phyloP scores from a whole-genome alignment of 177 flowering plant species.

The Telopea speciosissima region DNA sequence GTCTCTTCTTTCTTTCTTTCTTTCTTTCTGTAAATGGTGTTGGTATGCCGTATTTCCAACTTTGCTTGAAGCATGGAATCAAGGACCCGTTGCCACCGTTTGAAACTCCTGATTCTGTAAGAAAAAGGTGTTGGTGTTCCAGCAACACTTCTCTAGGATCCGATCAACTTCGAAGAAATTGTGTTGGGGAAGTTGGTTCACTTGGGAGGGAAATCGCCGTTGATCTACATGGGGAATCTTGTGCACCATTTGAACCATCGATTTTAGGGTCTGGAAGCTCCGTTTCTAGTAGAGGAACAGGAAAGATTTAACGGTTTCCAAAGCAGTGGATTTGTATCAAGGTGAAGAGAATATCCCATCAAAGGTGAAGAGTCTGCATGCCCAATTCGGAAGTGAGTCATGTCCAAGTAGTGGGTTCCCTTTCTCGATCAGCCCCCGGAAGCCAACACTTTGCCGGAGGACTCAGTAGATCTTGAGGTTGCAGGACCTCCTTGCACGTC shows the following conservation, averaged over 20 bases:
- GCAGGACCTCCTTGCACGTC: conserved; percentile 13
- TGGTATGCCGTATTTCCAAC: conserved; percentile 38
- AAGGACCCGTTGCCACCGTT: conserved; percentile 78
- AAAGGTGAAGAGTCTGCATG: conserved; percentile 18
- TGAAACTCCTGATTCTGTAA: conserved; percentile 39
- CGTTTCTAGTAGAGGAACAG: conserved; percentile 5
- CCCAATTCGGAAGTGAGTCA: conserved; percentile 29
- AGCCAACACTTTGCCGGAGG: conserved; percentile 20
- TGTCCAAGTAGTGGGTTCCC: conserved; percentile 17
- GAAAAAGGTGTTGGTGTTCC: conserved; percentile 20
- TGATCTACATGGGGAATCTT: conserved; percentile 18
- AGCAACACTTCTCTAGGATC: conserved; percentile 12
- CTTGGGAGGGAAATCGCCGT: conserved; percentile 14
- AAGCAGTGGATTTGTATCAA: not conserved
- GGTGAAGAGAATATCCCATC: conserved; percentile 21
- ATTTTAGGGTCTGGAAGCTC: conserved; percentile 12
- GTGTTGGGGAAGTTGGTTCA: conserved; percentile 9
- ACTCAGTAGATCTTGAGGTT: conserved; percentile 13
- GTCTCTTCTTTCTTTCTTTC: not conserved
- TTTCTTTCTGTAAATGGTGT: too few relatives aligned
- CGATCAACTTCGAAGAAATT: not conserved
- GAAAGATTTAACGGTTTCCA: conserved; percentile 14
- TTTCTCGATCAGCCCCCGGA: conserved; percentile 20
- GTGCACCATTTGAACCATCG: conserved; percentile 13
- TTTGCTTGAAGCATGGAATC: conserved; percentile 75